These are phyloP conservation scores for Calonectria leucothoes DNA, from an alignment of 2,329 filamentous ascomycete genomes.

Conservation along the genomic window DNA sequence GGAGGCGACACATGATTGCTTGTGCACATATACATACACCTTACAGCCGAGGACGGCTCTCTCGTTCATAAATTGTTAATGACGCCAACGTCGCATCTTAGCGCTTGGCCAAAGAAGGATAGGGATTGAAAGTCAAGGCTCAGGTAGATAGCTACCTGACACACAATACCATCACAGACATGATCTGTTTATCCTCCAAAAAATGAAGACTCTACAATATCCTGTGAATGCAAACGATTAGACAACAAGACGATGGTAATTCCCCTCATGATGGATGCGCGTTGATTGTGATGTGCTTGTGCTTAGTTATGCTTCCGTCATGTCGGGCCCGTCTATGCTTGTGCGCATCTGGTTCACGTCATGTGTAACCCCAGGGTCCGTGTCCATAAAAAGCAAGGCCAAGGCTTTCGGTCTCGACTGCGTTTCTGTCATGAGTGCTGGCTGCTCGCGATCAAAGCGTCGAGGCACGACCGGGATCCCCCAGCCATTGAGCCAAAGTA, in stretches of 20 bases:
- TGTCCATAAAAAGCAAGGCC: neutral
- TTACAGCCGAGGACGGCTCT: conserved; percentile 35
- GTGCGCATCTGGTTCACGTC: neutral
- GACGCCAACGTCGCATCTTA: conserved; percentile 26
- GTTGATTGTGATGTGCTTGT: neutral
- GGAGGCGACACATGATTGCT: conserved; percentile 18
- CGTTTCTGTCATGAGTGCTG: neutral
- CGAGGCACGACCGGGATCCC: neutral
- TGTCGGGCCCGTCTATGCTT: neutral
- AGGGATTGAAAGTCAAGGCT: conserved; percentile 17
- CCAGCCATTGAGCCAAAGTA: neutral
- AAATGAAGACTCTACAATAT: neutral
- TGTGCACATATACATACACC: conserved; percentile 30
- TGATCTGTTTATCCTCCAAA: conserved; percentile 27
- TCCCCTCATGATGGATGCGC: neutral
- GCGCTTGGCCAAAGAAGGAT: conserved; percentile 23
- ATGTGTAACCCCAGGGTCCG: neutral
- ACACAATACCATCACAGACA: conserved; percentile 32
- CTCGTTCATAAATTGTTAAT: conserved; percentile 40
- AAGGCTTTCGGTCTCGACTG: neutral
- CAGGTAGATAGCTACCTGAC: conserved; percentile 23
- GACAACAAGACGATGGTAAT: neutral
- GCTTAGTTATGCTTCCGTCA: neutral
- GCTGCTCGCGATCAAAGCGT: neutral
- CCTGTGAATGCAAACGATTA: neutral